Conservation (phyloP, 768 basidiomycete genomes). For the Phaeolepiota aurea region DNA sequence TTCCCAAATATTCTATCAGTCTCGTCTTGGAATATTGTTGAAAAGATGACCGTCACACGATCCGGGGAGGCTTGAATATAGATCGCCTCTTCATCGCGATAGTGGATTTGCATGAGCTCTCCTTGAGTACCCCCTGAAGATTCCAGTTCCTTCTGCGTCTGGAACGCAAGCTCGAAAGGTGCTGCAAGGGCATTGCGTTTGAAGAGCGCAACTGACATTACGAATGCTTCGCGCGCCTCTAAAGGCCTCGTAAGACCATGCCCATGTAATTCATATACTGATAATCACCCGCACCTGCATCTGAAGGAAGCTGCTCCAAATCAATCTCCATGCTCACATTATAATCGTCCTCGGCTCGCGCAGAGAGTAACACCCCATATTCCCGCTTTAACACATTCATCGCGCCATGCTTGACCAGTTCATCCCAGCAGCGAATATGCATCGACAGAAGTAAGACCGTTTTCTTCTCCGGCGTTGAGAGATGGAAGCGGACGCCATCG, state of each 20-base stretch:
- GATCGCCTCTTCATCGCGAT: conserved; percentile 95
- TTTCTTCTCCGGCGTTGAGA: conserved; percentile 84
- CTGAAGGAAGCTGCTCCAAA: conserved; percentile 75
- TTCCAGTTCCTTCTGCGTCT: conserved; percentile 77
- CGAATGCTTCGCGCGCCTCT: conserved; percentile 77
- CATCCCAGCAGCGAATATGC: conserved; percentile 96
- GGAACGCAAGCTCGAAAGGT: conserved; percentile 87
- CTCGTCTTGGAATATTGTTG: conserved; percentile 94
- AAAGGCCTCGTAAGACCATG: conserved; percentile 9
- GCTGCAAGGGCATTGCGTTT: conserved; percentile 94
- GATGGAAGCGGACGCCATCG: conserved; percentile 90
- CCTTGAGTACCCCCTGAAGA: conserved; percentile 57
- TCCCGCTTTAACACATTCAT: conserved; percentile 70
- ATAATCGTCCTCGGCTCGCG: conserved; percentile 78
- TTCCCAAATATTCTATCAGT: conserved; percentile 96
- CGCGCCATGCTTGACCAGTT: conserved; percentile 84
- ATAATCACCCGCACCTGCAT: conserved; percentile 45
- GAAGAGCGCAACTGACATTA: conserved; percentile 74
- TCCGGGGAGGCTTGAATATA: conserved; percentile 90
- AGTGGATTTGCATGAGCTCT: conserved; percentile 88
- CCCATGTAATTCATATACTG: not conserved
- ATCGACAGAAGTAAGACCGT: conserved; percentile 82
- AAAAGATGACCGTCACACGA: conserved; percentile 96
- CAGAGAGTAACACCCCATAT: conserved; percentile 66
- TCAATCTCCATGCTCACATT: conserved; percentile 84